phyloP scores from a whole-genome alignment of 2,329 filamentous ascomycete genomes.

The Claviceps quebecensis region DNA sequence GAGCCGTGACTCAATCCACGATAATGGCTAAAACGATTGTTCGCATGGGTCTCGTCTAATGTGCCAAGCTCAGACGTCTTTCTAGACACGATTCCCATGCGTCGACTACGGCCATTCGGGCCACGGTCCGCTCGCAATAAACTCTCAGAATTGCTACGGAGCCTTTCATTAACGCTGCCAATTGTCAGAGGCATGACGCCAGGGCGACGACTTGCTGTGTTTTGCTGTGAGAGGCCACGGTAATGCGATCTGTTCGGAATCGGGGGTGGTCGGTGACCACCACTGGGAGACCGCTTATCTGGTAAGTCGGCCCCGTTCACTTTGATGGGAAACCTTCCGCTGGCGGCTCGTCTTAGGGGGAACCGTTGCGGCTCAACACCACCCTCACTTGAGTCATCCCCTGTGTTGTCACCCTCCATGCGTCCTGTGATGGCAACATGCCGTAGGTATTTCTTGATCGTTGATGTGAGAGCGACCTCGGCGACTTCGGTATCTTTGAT shows the following conservation, averaged over 20 bases:
- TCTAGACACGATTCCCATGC: slow-evolving; percentile 51
- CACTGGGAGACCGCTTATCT: slow-evolving; percentile 53
- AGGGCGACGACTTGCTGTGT: slow-evolving; percentile 49
- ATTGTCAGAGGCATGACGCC: slow-evolving; percentile 59
- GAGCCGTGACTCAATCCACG: slow-evolving; percentile 55
- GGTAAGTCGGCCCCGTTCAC: slow-evolving; percentile 60
- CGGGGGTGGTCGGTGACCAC: slow-evolving; percentile 50
- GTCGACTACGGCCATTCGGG: slow-evolving; percentile 40
- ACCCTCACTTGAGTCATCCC: slow-evolving; percentile 55
- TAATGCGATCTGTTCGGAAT: slow-evolving; percentile 69
- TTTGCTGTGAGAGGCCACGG: slow-evolving; percentile 58
- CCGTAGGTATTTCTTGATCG: slow-evolving; percentile 47
- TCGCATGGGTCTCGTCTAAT: slow-evolving; percentile 46
- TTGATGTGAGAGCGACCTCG: slow-evolving; percentile 43
- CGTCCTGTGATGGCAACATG: slow-evolving; percentile 37
- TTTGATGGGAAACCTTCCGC: slow-evolving; percentile 53
- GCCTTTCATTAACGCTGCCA: slow-evolving; percentile 53
- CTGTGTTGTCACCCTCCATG: slow-evolving; percentile 40
- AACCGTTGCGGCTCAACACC: slow-evolving; percentile 62
- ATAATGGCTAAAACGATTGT: slow-evolving; percentile 53
- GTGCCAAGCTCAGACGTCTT: slow-evolving; percentile 47
- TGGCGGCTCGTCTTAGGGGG: slow-evolving; percentile 46
- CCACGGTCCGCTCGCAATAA: slow-evolving; percentile 36
- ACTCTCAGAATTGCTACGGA: slow-evolving; percentile 52
- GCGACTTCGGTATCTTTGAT: slow-evolving; percentile 47